Base-by-base conservation (phyloP, 2,329 filamentous ascomycete genomes). In the Fusarium setosum region DNA sequence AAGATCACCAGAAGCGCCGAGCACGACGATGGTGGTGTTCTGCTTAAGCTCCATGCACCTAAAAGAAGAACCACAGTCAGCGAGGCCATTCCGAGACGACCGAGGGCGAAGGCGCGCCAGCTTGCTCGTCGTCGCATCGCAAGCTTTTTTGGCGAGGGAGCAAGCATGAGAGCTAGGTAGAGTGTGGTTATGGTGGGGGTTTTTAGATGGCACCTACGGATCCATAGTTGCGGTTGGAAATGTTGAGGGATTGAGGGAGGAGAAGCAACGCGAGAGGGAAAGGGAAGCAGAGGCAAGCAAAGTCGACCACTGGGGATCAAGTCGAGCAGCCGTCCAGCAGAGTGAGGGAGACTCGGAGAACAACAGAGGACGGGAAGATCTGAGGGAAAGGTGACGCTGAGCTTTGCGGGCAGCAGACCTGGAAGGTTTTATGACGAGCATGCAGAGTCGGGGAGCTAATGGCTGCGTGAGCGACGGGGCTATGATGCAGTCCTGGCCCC, bases 1-100 rank as follows among this genome's bases (percentile, higher is more conserved):
- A 71, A 99, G 84, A 86, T 99, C 96, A 75, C 96, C 96, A 52
- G 96, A 99, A 69, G 96, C 96, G 75, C 96, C 96, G 71, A 99
- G 90, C 74, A 99, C 96, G 75, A 99, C 88, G 75, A 99, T 96
- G 77, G 94, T 88, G 69, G 96, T 99, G 87, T 99, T 96, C 77
- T 98, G 93, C 87, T 97, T 99, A 77, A 99, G 90, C 88, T 99
- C 96, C 81, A 96, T 86, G 75, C 88, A 90, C 77, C 72, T 73
- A 57, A 18, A 37, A 26, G n/a, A 15, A 20, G 12, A 17, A 20
- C 13, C 8, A 21, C 8, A 34, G 57, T 73, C 50, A 73, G 71
- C 58, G 42, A 59, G 26, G 35, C 1, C 37, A 54, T 63, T 54
- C 37, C 40, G 23, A 57, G 10, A 42, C 3, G 29, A 11, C 42